Evolutionary conservation across 2,329 filamentous ascomycete species (phyloP).

Genomic region (Pseudogymnoascus sp.): DNA sequence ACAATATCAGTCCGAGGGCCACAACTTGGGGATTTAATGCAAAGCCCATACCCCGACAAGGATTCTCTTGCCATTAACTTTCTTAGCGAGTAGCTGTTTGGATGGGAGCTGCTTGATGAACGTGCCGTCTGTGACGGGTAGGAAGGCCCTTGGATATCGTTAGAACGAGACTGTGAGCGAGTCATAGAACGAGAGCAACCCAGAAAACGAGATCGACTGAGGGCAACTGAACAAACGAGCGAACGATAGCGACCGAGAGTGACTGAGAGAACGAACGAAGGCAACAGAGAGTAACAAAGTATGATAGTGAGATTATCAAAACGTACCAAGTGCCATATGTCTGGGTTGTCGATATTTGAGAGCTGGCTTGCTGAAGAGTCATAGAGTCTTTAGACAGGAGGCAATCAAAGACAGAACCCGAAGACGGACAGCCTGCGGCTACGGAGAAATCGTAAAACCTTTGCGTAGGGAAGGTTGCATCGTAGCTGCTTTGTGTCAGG

Average conservation of each 20-base stretch:
- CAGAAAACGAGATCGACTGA: not conserved
- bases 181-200: not conserved
- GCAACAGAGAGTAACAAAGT: not conserved
- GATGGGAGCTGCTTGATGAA: constrained; percentile 28
- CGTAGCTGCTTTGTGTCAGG: constrained; percentile 45
- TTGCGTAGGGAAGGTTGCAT: constrained; percentile 38
- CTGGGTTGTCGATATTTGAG: constrained; percentile 12
- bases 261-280: not conserved
- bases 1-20: not conserved
- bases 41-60: constrained; percentile 16
- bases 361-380: constrained; percentile 25
- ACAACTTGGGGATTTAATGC: not conserved
- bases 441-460: constrained; percentile 38
- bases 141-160: constrained; percentile 24
- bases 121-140: constrained; percentile 31
- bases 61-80: constrained; percentile 27
- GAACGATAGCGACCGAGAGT: too few species aligned
- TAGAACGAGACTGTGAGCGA: not conserved
- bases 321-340: not conserved
- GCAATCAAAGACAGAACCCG: constrained; percentile 17
- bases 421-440: constrained; percentile 29
- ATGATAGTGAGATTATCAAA: not conserved
- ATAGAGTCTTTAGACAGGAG: constrained; percentile 22
- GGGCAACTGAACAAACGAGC: not conserved
- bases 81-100: constrained; percentile 24